Evolutionary conservation across 148 eudicot genomes (phyloP).

Genomic region (Silene latifolia): DNA sequence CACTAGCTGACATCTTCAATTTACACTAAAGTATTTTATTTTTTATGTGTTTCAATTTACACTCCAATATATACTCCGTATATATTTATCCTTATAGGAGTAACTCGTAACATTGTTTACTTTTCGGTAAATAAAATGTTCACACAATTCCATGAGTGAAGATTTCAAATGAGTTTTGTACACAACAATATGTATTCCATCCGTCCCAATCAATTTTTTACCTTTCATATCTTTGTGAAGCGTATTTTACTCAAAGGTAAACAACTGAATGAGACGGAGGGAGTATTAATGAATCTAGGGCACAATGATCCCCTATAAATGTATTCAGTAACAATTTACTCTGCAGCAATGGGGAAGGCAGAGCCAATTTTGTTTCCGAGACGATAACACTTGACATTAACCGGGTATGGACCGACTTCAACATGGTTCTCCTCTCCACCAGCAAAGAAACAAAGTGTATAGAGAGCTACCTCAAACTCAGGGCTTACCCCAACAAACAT

Average conservation of each 20-base stretch:
- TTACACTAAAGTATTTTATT: too few relatives aligned
- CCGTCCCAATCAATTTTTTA: too few relatives aligned
- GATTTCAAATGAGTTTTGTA: background rate
- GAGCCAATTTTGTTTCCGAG: conserved; percentile 77
- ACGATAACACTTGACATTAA: conserved; percentile 86
- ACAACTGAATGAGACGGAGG: too few relatives aligned
- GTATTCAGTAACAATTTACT: conserved; percentile 1
- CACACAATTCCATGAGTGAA: too few relatives aligned
- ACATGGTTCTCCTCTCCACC: conserved; percentile 82
- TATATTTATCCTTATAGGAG: too few relatives aligned
- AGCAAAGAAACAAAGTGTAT: conserved; percentile 80
- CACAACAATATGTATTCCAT: background rate
- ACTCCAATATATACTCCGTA: too few relatives aligned
- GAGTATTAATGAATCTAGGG: background rate
- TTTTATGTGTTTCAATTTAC: too few relatives aligned
- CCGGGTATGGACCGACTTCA: conserved; percentile 81
- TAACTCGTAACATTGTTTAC: background rate
- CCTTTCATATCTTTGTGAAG: too few relatives aligned
- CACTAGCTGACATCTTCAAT: too few relatives aligned
- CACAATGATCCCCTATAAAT: background rate
- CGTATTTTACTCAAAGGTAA: too few relatives aligned
- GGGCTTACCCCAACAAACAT: conserved; percentile 92
- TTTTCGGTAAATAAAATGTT: background rate
- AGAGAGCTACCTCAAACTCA: conserved; percentile 85
- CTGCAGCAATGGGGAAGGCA: conserved; percentile 79